Evolutionary conservation across 306 rosid species (phyloP), one percentile per base, ranked within the genome.

Genomic region (Pueraria montana): DNA sequence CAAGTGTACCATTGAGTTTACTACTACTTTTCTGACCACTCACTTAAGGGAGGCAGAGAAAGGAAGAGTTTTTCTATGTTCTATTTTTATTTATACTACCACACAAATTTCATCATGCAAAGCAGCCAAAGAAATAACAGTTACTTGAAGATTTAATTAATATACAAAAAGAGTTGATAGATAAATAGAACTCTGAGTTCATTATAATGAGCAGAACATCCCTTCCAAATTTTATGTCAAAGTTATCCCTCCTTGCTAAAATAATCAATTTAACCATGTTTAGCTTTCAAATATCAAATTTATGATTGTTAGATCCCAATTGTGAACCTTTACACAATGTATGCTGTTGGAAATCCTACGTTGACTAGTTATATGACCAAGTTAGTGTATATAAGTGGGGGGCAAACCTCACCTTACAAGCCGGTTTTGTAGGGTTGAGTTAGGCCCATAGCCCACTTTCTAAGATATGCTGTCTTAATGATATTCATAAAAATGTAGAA

Each of bases 251-350:
- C 61, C 61, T 74, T 14, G 32, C 61, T 59, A 36, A 12, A 26
- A 73, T 20, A 34, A 64, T 62, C 32, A 79, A 67, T 78, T 82
- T 78, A 76, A 80, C 36, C n/a, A 26, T 62, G 67, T 27, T 38
- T 62, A 21, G 72, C 30, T 76, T 52, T 76, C 38, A 71, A 74
- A 27, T 64, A 32, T 64, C 23, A 64, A 32, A 50, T n/a, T 27
- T 26, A 23, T 59, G 11, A 52, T 62, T 61, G 42, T 75, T 62
- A 68, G 48, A 36, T 70, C 53, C 76, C 65, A 45, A 61, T 72
- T 55, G 38, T 24, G 36, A 76, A 36, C 80, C 56, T 71, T 43
- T 18, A 70, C 72, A 62, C 80, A 21, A 61, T 27, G 36, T 30
- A 46, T 69, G 18, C 36, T 26, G 21, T 59, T n/a, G n/a, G n/a